Evolutionary conservation across 2,329 filamentous ascomycete genomes (phyloP).

Genomic region (Epicoccum sorghinum): DNA sequence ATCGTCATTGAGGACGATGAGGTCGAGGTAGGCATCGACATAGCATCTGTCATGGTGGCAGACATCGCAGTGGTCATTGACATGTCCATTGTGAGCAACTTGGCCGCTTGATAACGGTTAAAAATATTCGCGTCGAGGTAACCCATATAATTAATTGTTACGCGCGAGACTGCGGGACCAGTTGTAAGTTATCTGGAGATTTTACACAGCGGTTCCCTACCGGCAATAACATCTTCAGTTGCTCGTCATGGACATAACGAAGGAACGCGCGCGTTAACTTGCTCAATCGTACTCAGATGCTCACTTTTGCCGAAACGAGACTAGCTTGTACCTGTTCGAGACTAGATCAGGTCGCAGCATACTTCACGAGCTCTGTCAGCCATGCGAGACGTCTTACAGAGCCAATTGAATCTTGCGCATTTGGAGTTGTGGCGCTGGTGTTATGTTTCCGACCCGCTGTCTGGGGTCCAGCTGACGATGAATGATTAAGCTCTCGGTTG

Average conservation of each 20-base stretch:
- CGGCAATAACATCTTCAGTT: background rate
- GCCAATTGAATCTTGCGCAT: slow-evolving; percentile 4
- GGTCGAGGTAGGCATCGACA: slow-evolving; percentile 17
- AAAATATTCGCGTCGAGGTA: no score
- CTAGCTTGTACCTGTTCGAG: background rate
- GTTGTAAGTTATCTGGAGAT: no score
- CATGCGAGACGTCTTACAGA: background rate
- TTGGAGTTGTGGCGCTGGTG: background rate
- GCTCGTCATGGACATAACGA: background rate
- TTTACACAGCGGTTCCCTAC: background rate
- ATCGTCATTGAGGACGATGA: slow-evolving; percentile 1
- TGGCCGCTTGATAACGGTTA: background rate
- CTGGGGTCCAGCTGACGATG: background rate
- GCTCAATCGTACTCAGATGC: slow-evolving; percentile 20
- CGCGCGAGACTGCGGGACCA: background rate
- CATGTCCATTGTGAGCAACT: slow-evolving; percentile 13
- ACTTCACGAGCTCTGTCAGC: background rate
- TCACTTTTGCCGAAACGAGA: slow-evolving; percentile 1
- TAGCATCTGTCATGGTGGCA: background rate
- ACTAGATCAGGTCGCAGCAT: background rate
- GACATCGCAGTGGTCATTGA: slow-evolving; percentile 4
- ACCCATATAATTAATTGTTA: no score
- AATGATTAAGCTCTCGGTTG: background rate
- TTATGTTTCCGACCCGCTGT: background rate
- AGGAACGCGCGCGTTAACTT: slow-evolving; percentile 10